Conservation (phyloP, 768 basidiomycete genomes). For the Tubosaeta brunneosetosa region DNA sequence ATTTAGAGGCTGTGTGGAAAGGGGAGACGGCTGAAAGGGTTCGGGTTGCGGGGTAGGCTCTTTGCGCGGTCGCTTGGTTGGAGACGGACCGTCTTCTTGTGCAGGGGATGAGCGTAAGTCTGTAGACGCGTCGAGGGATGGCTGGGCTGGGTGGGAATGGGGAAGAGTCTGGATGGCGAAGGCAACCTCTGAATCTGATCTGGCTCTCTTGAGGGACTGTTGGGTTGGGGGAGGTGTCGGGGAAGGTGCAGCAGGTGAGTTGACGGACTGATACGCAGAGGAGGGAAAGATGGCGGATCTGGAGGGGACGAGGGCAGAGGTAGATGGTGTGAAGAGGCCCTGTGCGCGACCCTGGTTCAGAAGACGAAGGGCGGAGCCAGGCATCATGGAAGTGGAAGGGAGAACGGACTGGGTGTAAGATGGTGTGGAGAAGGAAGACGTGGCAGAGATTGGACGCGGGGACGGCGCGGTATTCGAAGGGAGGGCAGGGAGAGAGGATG, state of each 20-base stretch:
- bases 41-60: conserved; percentile 41
- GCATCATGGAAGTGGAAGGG: conserved; percentile 82
- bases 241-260: conserved; percentile 48
- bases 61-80: conserved; percentile 65
- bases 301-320: conserved; percentile 49
- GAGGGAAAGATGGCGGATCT: conserved; percentile 52
- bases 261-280: conserved; percentile 42
- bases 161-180: conserved; percentile 13
- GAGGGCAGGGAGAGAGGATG: conserved; percentile 64
- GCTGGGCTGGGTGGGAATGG: conserved; percentile 17
- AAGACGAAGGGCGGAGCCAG: conserved; percentile 78
- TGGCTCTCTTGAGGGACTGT: conserved; percentile 53
- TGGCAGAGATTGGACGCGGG: conserved; percentile 62
- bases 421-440: conserved; percentile 59
- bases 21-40: conserved; percentile 17
- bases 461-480: conserved; percentile 48
- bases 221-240: conserved; percentile 47
- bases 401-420: conserved; percentile 53
- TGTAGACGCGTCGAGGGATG: conserved; percentile 30
- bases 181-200: conserved; percentile 61
- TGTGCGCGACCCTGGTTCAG: conserved; percentile 83
- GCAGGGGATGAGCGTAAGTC: conserved; percentile 46
- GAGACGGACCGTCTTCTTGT: conserved; percentile 61
- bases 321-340: conserved; percentile 82
- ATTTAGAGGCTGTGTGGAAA: conserved; percentile 20